Evolutionary conservation across 352 stramenopile species (phyloP).

Genomic region (Globisporangium lucens): DNA sequence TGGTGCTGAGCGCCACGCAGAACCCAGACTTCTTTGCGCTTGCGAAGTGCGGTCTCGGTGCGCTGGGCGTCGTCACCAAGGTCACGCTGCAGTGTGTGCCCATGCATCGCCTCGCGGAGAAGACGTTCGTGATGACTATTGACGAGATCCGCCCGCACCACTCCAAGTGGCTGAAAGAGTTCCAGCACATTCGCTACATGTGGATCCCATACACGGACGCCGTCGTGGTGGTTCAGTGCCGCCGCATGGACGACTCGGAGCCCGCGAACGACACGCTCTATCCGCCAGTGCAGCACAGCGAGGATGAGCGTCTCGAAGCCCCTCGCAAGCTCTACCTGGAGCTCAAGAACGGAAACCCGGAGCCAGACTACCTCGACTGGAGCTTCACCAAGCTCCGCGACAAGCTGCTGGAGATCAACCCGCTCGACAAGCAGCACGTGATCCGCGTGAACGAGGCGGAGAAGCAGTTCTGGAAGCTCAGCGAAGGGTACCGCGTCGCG

Average conservation of each 20-base stretch:
- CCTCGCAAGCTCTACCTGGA: slow-evolving; percentile 81
- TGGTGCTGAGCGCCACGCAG: slow-evolving; percentile 81
- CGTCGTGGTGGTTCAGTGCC: slow-evolving; percentile 93
- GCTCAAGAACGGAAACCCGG: slow-evolving; percentile 49
- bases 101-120: slow-evolving; percentile 92
- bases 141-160: slow-evolving; percentile 86
- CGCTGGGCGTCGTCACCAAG: slow-evolving; percentile 95
- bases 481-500: slow-evolving; percentile 88
- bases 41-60: slow-evolving; percentile 93
- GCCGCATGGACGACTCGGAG: slow-evolving; percentile 51
- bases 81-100: slow-evolving; percentile 95
- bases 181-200: slow-evolving; percentile 96
- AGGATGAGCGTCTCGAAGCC: slow-evolving; percentile 68
- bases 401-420: slow-evolving; percentile 78
- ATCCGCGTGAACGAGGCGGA: slow-evolving; percentile 94
- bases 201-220: slow-evolving; percentile 98
- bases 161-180: slow-evolving; percentile 63
- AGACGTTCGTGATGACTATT: slow-evolving; percentile 90
- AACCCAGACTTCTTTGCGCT: slow-evolving; percentile 90
- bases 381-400: slow-evolving; percentile 84
- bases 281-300: slow-evolving; percentile 38
- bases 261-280: slow-evolving; percentile 36
- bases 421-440: slow-evolving; percentile 92
- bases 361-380: slow-evolving; percentile 71
- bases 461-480: slow-evolving; percentile 95